These are phyloP conservation scores for Sporothrix pseudoabietina DNA, from an alignment of 2,329 filamentous ascomycete genomes.

Conservation along the genomic window DNA sequence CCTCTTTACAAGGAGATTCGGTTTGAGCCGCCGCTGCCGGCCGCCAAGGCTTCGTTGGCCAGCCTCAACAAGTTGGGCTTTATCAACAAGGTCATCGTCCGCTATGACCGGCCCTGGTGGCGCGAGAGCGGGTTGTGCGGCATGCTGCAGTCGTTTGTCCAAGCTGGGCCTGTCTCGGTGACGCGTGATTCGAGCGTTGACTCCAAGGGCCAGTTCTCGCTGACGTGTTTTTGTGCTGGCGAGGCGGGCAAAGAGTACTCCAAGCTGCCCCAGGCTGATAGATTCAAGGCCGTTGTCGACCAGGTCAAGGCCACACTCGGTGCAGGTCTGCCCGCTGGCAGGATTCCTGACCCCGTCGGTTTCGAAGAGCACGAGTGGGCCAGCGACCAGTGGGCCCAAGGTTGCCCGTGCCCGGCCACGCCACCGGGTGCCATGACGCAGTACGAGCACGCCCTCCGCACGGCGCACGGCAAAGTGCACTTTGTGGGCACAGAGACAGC, in stretches of 20 bases:
- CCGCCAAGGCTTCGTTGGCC: constrained; percentile 37
- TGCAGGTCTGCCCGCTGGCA: not conserved
- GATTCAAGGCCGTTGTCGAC: not conserved
- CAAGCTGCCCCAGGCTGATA: constrained; percentile 29
- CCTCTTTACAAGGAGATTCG: constrained; percentile 41
- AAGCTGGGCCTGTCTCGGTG: constrained; percentile 19
- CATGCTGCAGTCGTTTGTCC: constrained; percentile 35
- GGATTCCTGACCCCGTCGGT: constrained; percentile 9
- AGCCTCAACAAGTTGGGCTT: constrained; percentile 48
- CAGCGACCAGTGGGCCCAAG: constrained; percentile 29
- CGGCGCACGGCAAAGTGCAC: constrained; percentile 42
- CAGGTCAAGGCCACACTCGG: constrained; percentile 24
- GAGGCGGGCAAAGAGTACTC: constrained; percentile 43
- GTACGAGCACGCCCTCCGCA: constrained; percentile 38
- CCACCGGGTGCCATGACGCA: constrained; percentile 29
- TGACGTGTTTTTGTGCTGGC: constrained; percentile 49
- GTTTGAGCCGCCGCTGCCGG: constrained; percentile 50
- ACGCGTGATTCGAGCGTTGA: constrained; percentile 30
- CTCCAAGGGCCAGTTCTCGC: constrained; percentile 39
- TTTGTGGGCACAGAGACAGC: constrained; percentile 59
- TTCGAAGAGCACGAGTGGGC: constrained; percentile 29
- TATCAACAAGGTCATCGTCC: constrained; percentile 55
- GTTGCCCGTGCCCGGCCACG: constrained; percentile 30
- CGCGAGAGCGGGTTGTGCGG: constrained; percentile 48
- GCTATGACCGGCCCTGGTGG: constrained; percentile 48